Conservation (phyloP, 2,329 filamentous ascomycete species). For the Talaromyces sp. region DNA sequence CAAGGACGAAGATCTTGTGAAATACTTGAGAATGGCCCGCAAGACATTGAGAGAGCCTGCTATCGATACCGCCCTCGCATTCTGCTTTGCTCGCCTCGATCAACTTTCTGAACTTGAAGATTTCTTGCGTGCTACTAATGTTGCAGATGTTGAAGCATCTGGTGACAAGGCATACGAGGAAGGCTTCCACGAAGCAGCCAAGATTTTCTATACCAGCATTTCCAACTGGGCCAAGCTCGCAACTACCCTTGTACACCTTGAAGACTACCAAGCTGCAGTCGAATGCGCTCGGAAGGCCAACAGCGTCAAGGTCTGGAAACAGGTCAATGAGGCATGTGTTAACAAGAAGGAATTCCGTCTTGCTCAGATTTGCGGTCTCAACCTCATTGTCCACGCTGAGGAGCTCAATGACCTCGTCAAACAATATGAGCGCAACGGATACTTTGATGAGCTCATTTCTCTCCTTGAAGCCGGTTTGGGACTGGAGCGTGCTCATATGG, state of each 20-base stretch:
- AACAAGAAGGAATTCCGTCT: slow-evolving; percentile 98
- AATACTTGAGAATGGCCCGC: slow-evolving; percentile 92
- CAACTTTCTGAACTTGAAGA: slow-evolving; percentile 92
- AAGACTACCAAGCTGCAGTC: slow-evolving; percentile 94
- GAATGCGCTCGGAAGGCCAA: slow-evolving; percentile 98
- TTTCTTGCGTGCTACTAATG: slow-evolving; percentile 88
- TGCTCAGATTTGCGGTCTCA: slow-evolving; percentile 96
- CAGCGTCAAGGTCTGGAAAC: slow-evolving; percentile 98
- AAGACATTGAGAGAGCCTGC: slow-evolving; percentile 92
- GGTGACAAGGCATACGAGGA: slow-evolving; percentile 98
- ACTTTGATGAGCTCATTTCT: slow-evolving; percentile 96
- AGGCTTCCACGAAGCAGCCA: slow-evolving; percentile 89
- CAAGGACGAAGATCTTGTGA: slow-evolving; percentile 96
- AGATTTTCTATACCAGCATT: slow-evolving; percentile 98
- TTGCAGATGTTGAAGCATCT: slow-evolving; percentile 91
- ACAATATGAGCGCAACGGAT: slow-evolving; percentile 94
- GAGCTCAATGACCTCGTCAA: slow-evolving; percentile 89
- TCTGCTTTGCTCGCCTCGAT: slow-evolving; percentile 87
- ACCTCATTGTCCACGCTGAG: slow-evolving; percentile 95
- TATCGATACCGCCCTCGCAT: slow-evolving; percentile 90
- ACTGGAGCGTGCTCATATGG: slow-evolving; percentile 89
- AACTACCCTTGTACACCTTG: slow-evolving; percentile 93
- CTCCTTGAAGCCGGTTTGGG: slow-evolving; percentile 93
- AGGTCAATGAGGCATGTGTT: slow-evolving; percentile 94
- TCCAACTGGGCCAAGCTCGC: slow-evolving; percentile 99